A percentile compares a stretch with the other conserved stretches of the same genome.
phyloP scores from a whole-genome alignment of 164 flowering plant species.

The Saururus chinensis region DNA sequence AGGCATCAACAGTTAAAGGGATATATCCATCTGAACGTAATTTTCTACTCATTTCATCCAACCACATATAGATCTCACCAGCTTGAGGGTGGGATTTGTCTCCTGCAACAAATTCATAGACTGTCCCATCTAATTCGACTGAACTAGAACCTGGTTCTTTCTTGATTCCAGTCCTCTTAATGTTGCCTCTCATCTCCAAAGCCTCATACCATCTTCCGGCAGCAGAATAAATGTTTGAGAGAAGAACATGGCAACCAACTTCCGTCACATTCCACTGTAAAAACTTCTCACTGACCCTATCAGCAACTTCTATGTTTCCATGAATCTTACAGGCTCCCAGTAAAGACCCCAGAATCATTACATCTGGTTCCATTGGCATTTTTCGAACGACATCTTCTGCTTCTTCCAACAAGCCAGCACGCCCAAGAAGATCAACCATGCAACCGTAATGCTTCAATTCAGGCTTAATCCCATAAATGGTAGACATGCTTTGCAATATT shows the following conservation, averaged over 20 bases:
- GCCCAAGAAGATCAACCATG: constrained; percentile 21
- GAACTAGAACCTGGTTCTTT: constrained; percentile 20
- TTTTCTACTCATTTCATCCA: constrained; percentile 2
- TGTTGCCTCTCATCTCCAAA: constrained; percentile 7
- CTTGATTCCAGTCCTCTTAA: constrained; percentile 9
- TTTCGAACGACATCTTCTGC: constrained; percentile 15
- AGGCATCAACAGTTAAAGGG: background rate
- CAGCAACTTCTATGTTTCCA: constrained; percentile 11
- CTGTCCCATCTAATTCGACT: constrained; percentile 8
- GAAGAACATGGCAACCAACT: constrained; percentile 22
- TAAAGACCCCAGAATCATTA: constrained; percentile 19
- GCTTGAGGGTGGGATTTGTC: constrained; percentile 1
- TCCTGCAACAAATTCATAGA: constrained; percentile 6
- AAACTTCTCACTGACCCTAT: constrained; percentile 9
- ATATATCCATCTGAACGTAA: constrained; percentile 6
- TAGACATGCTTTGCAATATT: constrained; percentile 13
- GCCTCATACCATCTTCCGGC: constrained; percentile 22
- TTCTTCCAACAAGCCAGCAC: constrained; percentile 22
- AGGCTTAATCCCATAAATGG: constrained; percentile 11
- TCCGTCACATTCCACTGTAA: constrained; percentile 7
- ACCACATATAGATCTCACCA: constrained; percentile 2
- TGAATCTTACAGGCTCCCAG: constrained; percentile 26
- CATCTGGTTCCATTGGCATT: constrained; percentile 23
- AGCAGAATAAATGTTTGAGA: constrained; percentile 20
- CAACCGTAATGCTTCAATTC: constrained; percentile 24